Evolutionary conservation across 768 basidiomycete species (phyloP), one percentile per base, ranked within the genome.

Genomic region (Gloeophyllum trabeum): DNA sequence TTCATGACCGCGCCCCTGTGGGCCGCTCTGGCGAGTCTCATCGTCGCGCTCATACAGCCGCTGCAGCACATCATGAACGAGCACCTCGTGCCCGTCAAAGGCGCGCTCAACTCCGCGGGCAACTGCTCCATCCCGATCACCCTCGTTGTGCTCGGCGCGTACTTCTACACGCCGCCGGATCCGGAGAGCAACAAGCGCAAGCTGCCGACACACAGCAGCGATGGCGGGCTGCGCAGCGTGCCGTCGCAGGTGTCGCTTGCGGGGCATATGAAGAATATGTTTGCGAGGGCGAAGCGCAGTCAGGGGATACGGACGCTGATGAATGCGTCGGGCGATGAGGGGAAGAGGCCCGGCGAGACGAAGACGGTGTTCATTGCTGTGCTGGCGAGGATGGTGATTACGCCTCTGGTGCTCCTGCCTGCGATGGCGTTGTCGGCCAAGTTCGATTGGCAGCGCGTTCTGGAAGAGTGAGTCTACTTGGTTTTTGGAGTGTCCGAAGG

Each of bases 1-100:
- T 89, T 91, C 61, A 88, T 96, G 82, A 93, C 92, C 0, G 83
- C 81, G 0, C 91, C 92, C 0, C 73, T 93, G 30, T 82, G 86
- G 70, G 84, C 87, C 0, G 81, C 89, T 2, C 53, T 88, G 16
- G 58, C 73, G 2, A 88, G 85, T 2, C 62, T 93, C 30, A 37
- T 86, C 35, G 84, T 91, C 25, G 92, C 90, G 1, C 75, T 83
- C 53, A 66, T 82, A 7, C 78, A 65, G 5, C 83, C 86, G 2
- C 46, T 93, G 4, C 91, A 98, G 56, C 73, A 77, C 39, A 55
- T 70, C 6, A 67, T 97, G 41, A 73, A 81, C 20, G 59, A 66
- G 4, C 73, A 79, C 48, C 64, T 86, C 58, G 67, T 64, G 25
- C 76, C 82, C 0, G 55, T 89, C 46, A 83, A 77, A 51, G 74